Evolutionary conservation across 148 eudicot species (phyloP).

Genomic region (Cornus suecica): DNA sequence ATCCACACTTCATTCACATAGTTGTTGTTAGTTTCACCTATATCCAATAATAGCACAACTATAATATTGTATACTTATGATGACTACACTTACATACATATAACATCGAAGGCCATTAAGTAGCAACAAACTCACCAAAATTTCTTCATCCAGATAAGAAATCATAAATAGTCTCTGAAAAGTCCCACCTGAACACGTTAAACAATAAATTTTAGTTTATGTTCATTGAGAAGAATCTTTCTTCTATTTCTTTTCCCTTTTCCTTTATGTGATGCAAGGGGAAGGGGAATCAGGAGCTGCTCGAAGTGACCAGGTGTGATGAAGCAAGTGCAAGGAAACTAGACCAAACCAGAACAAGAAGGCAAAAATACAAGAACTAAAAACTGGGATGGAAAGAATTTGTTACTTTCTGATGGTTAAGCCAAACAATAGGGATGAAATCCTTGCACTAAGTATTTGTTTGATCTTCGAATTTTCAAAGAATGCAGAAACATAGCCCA

Average conservation of each 20-base stretch:
- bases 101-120: slow-evolving; percentile 11
- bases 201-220: background rate
- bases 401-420: background rate
- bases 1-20: background rate
- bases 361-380: background rate
- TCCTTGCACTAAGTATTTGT: background rate
- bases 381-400: background rate
- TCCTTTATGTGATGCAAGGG: background rate
- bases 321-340: background rate
- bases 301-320: background rate
- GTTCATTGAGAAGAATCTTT: slow-evolving; percentile 3
- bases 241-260: background rate
- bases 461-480: background rate
- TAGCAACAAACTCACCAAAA: slow-evolving; percentile 51
- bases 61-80: background rate
- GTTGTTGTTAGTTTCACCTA: background rate
- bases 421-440: background rate
- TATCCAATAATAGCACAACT: background rate
- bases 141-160: slow-evolving; percentile 92
- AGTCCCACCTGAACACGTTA: slow-evolving; percentile 51
- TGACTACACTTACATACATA: background rate
- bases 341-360: background rate
- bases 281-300: background rate
- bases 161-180: slow-evolving; percentile 79
- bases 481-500: background rate